Evolutionary conservation across 2,329 filamentous ascomycete species (phyloP).

Genomic region (Periconia sp.): DNA sequence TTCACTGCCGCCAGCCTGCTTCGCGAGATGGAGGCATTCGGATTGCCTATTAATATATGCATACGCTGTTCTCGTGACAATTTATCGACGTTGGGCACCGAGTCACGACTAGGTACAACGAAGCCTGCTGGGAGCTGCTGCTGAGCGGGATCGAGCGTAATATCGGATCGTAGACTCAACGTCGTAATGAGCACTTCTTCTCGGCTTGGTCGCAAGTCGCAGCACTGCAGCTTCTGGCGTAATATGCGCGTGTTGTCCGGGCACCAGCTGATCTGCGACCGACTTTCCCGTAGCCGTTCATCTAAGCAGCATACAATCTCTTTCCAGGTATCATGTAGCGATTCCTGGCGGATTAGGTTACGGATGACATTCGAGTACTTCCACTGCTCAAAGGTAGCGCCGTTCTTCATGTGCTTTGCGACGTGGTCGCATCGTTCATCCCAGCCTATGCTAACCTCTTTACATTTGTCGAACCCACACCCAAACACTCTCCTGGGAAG

Average conservation of each 20-base stretch:
- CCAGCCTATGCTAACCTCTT: slow-evolving; percentile 43
- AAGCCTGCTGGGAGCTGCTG: slow-evolving; percentile 37
- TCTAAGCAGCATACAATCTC: slow-evolving; percentile 36
- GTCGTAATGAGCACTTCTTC: slow-evolving; percentile 41
- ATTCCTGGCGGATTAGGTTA: slow-evolving; percentile 41
- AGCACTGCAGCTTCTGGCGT: slow-evolving; percentile 42
- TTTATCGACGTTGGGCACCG: slow-evolving; percentile 33
- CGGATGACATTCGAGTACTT: slow-evolving; percentile 43
- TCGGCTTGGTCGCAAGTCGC: slow-evolving; percentile 38
- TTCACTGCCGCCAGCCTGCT: slow-evolving; percentile 34
- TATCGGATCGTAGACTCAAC: slow-evolving; percentile 38
- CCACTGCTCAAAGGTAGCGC: slow-evolving; percentile 37
- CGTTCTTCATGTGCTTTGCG: slow-evolving; percentile 43
- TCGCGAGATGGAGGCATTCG: slow-evolving; percentile 27
- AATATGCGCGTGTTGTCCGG: slow-evolving; percentile 39
- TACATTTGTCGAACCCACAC: slow-evolving; percentile 44
- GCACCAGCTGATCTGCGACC: slow-evolving; percentile 43
- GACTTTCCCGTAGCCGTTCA: slow-evolving; percentile 33
- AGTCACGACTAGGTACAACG: slow-evolving; percentile 38
- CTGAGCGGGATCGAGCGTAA: slow-evolving; percentile 28
- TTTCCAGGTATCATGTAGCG: slow-evolving; percentile 41
- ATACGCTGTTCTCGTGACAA: slow-evolving; percentile 37
- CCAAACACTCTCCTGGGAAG: slow-evolving; percentile 39
- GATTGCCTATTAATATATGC: slow-evolving; percentile 38
- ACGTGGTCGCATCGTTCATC: slow-evolving; percentile 43